Evolutionary conservation across 2,329 filamentous ascomycete species (phyloP), one percentile per base, ranked within the genome.

Genomic region (Trichoderma sp.): DNA sequence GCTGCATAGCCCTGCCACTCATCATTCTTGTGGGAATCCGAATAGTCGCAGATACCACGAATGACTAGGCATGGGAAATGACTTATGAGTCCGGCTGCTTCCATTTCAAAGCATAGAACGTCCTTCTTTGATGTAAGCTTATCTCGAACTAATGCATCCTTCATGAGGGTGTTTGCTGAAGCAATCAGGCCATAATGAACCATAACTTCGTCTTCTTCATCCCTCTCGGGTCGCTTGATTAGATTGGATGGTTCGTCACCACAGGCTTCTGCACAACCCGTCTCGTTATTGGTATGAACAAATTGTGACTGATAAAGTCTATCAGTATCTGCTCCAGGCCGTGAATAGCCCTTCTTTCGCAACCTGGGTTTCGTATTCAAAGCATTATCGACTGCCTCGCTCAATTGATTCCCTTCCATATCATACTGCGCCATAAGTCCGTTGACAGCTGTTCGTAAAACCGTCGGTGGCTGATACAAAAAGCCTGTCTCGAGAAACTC

Each of bases 91-190:
- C 58, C 58, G 0, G 58, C 26, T 0, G 58, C 58, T 13, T 60
- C 58, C 58, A 60, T 60, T n/a, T 60, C 58, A 7, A 60, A 60
- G 4, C 58, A 60, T 14, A 60, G 18, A 6, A 60, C 37, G 18
- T 16, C 39, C 1, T 16, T 60, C 26, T 60, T 39, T 21, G 21
- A 18, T 30, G 24, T 39, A 16, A 60, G 26, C 2, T 30, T 14
- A 32, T 60, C 58, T 5, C 58, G 58, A 26, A 60, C 24, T 10
- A 30, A 16, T 3, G 58, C 58, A 5, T 60, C 39, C 37, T 60
- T 60, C 58, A 60, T 60, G 3, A 60, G 26, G 1, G 26, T 39
- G 1, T 60, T 60, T 5, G 58, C 58, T 16, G 58, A 60, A 32
- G 58, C 58, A 7, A 60, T 24, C 0, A 49, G 37, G 5, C 58